phyloP scores from a whole-genome alignment of 2,329 filamentous ascomycete genomes.

The Teratosphaeria viscida region DNA sequence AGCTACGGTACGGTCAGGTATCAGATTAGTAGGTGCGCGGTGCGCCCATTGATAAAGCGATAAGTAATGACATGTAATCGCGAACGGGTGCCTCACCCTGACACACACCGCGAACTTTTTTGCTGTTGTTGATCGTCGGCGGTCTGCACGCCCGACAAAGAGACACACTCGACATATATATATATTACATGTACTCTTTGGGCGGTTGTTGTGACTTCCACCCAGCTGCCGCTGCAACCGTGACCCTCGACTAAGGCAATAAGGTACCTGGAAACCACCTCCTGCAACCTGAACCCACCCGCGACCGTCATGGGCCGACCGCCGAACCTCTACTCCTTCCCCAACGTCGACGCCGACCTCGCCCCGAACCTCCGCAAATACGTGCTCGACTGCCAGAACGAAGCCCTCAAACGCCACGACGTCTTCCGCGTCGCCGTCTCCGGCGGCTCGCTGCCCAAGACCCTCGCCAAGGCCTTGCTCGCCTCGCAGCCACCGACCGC shows the following conservation, averaged over 20 bases:
- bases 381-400: conserved; percentile 69
- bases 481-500: conserved; percentile 4
- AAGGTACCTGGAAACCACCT: too few species aligned
- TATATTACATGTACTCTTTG: too few species aligned
- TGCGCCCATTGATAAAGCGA: not conserved
- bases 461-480: conserved; percentile 75
- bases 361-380: conserved; percentile 70
- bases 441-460: conserved; percentile 83
- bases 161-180: too few species aligned
- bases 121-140: not conserved
- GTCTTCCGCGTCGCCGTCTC: conserved; percentile 88
- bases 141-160: too few species aligned
- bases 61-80: not conserved
- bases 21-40: not conserved
- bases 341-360: conserved; percentile 58
- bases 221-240: not conserved
- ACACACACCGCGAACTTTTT: not conserved
- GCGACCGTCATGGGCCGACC: conserved; percentile 23
- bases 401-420: conserved; percentile 67
- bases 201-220: too few species aligned
- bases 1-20: not conserved
- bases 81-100: not conserved
- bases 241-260: too few species aligned
- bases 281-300: too few species aligned
- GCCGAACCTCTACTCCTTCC: conserved; percentile 68